These are phyloP conservation scores for Scytalidium sp. DNA, from an alignment of 2,329 filamentous ascomycete species.

Conservation along the genomic window DNA sequence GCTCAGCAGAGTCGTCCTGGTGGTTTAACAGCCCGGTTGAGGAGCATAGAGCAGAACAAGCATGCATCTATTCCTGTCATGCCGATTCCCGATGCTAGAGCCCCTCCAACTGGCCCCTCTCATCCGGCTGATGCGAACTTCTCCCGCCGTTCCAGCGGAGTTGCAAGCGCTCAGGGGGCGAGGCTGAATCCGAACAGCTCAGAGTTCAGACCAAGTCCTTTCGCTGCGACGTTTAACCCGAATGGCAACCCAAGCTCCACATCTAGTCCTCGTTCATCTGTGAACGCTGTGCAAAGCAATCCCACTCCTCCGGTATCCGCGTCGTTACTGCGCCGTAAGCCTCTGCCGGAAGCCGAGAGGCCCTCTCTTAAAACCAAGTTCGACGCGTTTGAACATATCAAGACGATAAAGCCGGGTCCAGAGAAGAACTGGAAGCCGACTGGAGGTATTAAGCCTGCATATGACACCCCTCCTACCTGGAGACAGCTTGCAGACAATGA, in stretches of 20 bases:
- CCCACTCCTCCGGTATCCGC: constrained; percentile 37
- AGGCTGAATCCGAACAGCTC: constrained; percentile 64
- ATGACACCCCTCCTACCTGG: constrained; percentile 84
- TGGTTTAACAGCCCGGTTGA: constrained; percentile 21
- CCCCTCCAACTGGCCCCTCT: constrained; percentile 72
- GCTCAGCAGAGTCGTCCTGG: constrained; percentile 18
- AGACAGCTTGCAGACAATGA: constrained; percentile 65
- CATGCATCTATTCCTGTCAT: constrained; percentile 13
- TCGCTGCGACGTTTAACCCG: constrained; percentile 78
- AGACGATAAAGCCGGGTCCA: constrained; percentile 49
- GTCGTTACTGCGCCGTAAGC: constrained; percentile 67
- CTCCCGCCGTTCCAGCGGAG: constrained; percentile 49
- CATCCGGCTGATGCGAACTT: constrained; percentile 51
- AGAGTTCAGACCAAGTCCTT: constrained; percentile 84
- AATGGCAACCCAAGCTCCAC: constrained; percentile 56
- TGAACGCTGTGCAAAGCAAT: constrained; percentile 26
- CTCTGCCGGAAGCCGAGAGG: constrained; percentile 54
- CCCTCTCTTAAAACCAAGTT: constrained; percentile 53
- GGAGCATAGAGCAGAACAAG: constrained; percentile 24
- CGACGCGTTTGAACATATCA: constrained; percentile 59
- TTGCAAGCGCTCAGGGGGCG: constrained; percentile 48
- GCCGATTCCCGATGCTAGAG: constrained; percentile 50
- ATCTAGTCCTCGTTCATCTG: constrained; percentile 66
- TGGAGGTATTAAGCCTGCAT: constrained; percentile 79
- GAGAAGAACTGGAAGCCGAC: constrained; percentile 70